phyloP scores from a whole-genome alignment of 805 yeast species.

The Candida sithepensis region DNA sequence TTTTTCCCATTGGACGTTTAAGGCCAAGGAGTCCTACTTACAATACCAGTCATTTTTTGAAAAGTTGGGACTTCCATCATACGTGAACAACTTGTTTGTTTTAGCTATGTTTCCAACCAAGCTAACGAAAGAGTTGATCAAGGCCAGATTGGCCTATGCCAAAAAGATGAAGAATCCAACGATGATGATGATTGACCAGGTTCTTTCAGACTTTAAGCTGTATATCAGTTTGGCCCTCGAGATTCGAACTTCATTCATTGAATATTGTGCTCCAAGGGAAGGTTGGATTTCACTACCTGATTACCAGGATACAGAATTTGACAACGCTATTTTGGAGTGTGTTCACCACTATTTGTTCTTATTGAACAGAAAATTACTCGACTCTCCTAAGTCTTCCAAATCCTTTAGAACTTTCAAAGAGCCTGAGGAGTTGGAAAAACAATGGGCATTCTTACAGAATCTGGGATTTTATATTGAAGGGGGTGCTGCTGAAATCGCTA shows the following conservation, averaged over 20 bases:
- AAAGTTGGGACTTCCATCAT: slow-evolving; percentile 69
- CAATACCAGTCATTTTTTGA: slow-evolving; percentile 59
- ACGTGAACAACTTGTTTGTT: slow-evolving; percentile 58
- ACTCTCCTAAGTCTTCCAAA: slow-evolving; percentile 58
- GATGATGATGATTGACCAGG: slow-evolving; percentile 93
- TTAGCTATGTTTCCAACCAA: slow-evolving; percentile 74
- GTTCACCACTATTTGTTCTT: slow-evolving; percentile 68
- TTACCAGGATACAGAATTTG: slow-evolving; percentile 57
- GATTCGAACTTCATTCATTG: slow-evolving; percentile 62
- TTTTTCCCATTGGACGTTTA: slow-evolving; percentile 76
- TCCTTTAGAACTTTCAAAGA: slow-evolving; percentile 84
- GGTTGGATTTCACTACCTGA: slow-evolving; percentile 69
- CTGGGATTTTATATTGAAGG: slow-evolving; percentile 77
- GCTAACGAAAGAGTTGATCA: slow-evolving; percentile 74
- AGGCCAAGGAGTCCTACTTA: slow-evolving; percentile 70
- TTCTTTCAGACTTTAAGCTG: slow-evolving; percentile 77
- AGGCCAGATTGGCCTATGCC: slow-evolving; percentile 72
- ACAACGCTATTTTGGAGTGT: slow-evolving; percentile 67
- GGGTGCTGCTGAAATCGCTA: slow-evolving; percentile 78
- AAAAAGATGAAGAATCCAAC: slow-evolving; percentile 78
- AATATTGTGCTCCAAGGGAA: slow-evolving; percentile 53
- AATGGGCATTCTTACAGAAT: slow-evolving; percentile 74
- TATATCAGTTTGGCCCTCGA: slow-evolving; percentile 74
- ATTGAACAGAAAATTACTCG: slow-evolving; percentile 72
- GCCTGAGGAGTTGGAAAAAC: slow-evolving; percentile 82